These are phyloP conservation scores for Chrysopogon serrulatus DNA, from an alignment of 176 grass and related monocot species.

Conservation along the genomic window DNA sequence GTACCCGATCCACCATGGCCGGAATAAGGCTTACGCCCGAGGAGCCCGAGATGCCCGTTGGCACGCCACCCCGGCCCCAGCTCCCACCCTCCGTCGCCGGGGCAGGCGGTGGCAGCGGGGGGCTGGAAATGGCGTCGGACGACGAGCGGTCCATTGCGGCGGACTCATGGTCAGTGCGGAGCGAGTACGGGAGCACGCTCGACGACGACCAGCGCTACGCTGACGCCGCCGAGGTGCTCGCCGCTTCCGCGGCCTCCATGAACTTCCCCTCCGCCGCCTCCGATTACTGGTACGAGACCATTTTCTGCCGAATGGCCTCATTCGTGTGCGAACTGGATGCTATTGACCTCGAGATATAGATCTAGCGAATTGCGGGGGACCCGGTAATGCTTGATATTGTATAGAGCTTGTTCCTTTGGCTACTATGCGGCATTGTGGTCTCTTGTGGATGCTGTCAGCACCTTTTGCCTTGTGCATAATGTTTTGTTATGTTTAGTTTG, in stretches of 20 bases:
- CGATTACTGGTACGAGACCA: constrained; percentile 64
- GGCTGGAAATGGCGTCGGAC: constrained; percentile 70
- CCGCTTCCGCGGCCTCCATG: constrained; percentile 31
- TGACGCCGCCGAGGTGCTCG: constrained; percentile 68
- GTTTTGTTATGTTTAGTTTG: not conserved
- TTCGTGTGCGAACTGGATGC: not conserved
- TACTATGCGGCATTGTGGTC: not conserved
- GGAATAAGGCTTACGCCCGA: constrained; percentile 54
- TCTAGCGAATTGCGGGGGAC: not conserved
- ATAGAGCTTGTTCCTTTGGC: not conserved
- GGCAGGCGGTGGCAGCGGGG: constrained; percentile 18
- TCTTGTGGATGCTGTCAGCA: not conserved
- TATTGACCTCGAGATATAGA: not conserved
- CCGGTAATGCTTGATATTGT: not conserved
- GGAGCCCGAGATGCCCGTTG: constrained; percentile 43
- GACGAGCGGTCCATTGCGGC: constrained; percentile 95
- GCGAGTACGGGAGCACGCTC: constrained; percentile 94
- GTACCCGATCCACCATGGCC: constrained; percentile 40
- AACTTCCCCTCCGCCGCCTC: constrained; percentile 79
- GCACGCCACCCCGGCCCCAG: constrained; percentile 45
- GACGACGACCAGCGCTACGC: constrained; percentile 97
- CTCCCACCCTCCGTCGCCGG: constrained; percentile 13
- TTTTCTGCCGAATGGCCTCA: not conserved
- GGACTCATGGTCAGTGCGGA: constrained; percentile 96
- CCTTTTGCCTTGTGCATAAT: not conserved